These are phyloP conservation scores for Pseudonitzschia multistriata DNA, from an alignment of 108 stramenopile genomes.

Conservation along the genomic window DNA sequence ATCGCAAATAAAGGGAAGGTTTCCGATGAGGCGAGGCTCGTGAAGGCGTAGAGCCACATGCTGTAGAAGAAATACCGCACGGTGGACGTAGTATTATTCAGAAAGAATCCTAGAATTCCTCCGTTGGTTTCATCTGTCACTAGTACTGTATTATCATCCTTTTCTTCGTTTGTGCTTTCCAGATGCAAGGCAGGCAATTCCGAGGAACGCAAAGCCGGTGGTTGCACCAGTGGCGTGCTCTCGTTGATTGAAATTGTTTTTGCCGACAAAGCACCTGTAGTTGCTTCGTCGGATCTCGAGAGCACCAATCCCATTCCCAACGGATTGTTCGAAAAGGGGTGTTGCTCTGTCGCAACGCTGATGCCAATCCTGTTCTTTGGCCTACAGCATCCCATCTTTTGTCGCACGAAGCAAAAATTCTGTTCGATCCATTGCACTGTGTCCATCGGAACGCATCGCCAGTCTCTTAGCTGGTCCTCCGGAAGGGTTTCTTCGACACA, in stretches of 20 bases:
- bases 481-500: slow-evolving; percentile 60
- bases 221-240: background rate
- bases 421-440: background rate
- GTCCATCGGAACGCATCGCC: background rate
- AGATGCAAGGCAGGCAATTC: background rate
- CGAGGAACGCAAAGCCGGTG: background rate
- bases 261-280: background rate
- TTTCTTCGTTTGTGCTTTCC: background rate
- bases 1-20: slow-evolving; percentile 72
- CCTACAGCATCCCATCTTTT: too few species aligned
- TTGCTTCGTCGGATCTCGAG: background rate
- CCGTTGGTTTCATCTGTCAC: background rate
- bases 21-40: slow-evolving; percentile 49
- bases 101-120: background rate
- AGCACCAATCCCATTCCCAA: too few species aligned
- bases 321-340: background rate
- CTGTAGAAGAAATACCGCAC: slow-evolving; percentile 53
- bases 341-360: background rate
- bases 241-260: background rate
- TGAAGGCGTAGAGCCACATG: slow-evolving; percentile 48
- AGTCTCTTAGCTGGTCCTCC: slow-evolving; percentile 15
- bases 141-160: background rate
- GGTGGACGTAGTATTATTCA: slow-evolving; percentile 31
- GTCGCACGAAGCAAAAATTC: background rate
- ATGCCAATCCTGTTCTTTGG: too few species aligned